phyloP scores from a whole-genome alignment of 78 protist genomes.

The Dictyostelium discoideum region dicty_2.7 NC_007091.3:3625001-3625500 shows the following conservation, averaged over 20 bases:
- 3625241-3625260: conserved; percentile 75
- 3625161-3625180: conserved; percentile 42
- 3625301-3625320: conserved; percentile 39
- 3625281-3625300: conserved; percentile 44
- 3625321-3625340: conserved; percentile 72
- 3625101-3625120: conserved; percentile 68
- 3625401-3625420: conserved; percentile 45
- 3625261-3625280: conserved; percentile 47
- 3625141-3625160: conserved; percentile 31
- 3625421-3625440: conserved; percentile 31
- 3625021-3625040: conserved; percentile 25
- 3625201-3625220: conserved; percentile 83
- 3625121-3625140: conserved; percentile 12
- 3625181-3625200: conserved; percentile 62
- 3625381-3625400: conserved; percentile 34
- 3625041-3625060: conserved; percentile 35
- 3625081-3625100: conserved; percentile 36
- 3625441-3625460: conserved; percentile 50
- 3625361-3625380: conserved; percentile 65
- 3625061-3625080: conserved; percentile 53
- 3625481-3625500: conserved; percentile 66
- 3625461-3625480: conserved; percentile 74
- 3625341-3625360: conserved; percentile 38
- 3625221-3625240: conserved; percentile 64
- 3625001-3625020: conserved; percentile 35